A percentile compares a stretch with the other conserved stretches of the same genome.
Conservation (phyloP, 768 basidiomycete species). For the Collybia sordida region DNA sequence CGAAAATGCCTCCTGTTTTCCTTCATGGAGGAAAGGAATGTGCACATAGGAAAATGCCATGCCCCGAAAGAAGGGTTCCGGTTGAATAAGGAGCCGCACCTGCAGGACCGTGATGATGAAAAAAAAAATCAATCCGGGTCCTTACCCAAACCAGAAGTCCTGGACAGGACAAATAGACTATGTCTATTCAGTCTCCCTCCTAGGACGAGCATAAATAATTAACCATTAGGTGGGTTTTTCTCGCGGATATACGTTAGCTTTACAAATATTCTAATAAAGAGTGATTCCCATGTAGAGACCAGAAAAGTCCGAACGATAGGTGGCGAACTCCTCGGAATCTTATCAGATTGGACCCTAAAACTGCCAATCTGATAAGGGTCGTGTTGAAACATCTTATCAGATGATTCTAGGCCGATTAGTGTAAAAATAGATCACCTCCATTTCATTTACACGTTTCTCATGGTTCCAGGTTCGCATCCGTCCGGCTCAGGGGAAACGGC, state of each 20-base stretch:
- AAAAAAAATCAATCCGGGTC: no score
- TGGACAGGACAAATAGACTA: no score
- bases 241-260: no score
- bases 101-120: no score
- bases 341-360: slow-evolving; percentile 32
- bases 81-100: no score
- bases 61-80: no score
- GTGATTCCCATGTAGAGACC: not conserved
- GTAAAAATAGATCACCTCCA: not conserved
- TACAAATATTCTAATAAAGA: no score
- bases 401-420: slow-evolving; percentile 5
- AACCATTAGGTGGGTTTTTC: no score
- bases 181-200: no score
- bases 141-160: no score
- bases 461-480: not conserved
- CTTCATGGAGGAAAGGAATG: not conserved
- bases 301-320: slow-evolving; percentile 1
- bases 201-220: no score
- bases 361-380: slow-evolving; percentile 22
- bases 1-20: not conserved
- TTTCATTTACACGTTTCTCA: not conserved
- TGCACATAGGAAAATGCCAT: not conserved
- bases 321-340: slow-evolving; percentile 16
- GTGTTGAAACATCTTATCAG: slow-evolving; percentile 17
- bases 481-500: not conserved